These are phyloP conservation scores for Teratosphaeriaceae sp. DNA, from an alignment of 2,329 filamentous ascomycete species.

Conservation along the genomic window DNA sequence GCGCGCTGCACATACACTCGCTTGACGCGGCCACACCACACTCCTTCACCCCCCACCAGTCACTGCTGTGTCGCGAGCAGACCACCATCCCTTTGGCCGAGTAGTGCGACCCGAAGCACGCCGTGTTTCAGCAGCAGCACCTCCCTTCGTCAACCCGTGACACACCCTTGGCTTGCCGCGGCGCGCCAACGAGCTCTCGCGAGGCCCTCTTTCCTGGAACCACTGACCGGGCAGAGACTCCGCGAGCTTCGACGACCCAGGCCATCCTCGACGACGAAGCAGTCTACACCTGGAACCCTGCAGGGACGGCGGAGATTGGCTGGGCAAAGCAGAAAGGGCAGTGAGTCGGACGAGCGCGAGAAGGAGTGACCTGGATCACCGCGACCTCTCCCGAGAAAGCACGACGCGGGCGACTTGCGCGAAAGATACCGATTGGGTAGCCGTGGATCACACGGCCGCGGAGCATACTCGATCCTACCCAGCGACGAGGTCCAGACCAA, in stretches of 20 bases:
- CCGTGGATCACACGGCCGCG: not conserved
- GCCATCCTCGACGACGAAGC: too few relatives aligned
- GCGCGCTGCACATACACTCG: not conserved
- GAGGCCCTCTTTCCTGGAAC: not conserved
- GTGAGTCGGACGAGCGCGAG: too few relatives aligned
- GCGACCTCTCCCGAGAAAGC: too few relatives aligned
- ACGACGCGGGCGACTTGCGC: too few relatives aligned
- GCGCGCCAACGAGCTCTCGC: not conserved
- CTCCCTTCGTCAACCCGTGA: not conserved
- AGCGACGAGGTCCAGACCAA: not conserved
- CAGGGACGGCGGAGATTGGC: too few relatives aligned
- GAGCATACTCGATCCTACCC: not conserved
- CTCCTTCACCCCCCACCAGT: not conserved
- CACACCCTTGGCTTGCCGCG: not conserved
- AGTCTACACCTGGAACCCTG: too few relatives aligned
- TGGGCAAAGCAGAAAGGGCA: too few relatives aligned
- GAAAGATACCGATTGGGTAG: too few relatives aligned
- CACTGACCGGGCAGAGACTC: not conserved
- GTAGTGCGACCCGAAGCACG: not conserved
- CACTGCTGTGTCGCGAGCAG: not conserved
- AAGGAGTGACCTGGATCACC: too few relatives aligned
- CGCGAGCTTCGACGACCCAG: too few relatives aligned
- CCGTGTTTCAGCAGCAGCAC: not conserved
- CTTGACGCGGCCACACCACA: not conserved
- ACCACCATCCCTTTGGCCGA: not conserved